These are phyloP conservation scores for Haematococcus lacustris DNA, from an alignment of 139 green algal species.

Conservation along the genomic window DNA sequence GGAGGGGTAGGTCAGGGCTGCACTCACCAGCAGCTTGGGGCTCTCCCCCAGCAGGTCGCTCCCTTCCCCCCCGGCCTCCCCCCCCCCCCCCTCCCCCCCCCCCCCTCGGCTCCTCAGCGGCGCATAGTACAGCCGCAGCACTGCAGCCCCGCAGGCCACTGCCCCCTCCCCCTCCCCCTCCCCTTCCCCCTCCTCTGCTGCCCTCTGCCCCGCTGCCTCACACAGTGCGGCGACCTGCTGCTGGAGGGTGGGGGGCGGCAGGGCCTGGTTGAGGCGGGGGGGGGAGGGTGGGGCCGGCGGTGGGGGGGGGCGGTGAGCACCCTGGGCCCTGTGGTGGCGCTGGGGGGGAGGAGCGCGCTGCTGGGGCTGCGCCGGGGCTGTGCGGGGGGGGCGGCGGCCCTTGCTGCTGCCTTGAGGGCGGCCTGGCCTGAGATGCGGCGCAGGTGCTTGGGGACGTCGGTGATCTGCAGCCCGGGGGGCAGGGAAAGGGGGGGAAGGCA, in stretches of 20 bases:
- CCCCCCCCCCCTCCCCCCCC: not conserved
- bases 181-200: too few relatives aligned
- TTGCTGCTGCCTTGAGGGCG: too few relatives aligned
- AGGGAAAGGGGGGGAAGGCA: too few relatives aligned
- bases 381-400: slow-evolving; percentile 4
- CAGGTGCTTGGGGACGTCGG: slow-evolving; percentile 22
- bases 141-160: not conserved
- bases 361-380: slow-evolving; percentile 1
- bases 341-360: slow-evolving; percentile 1
- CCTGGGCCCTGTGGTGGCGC: not conserved
- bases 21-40: slow-evolving; percentile 8
- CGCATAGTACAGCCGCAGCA: slow-evolving; percentile 8
- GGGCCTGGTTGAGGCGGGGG: not conserved
- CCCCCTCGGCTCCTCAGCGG: not conserved
- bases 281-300: not conserved
- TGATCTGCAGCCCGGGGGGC: slow-evolving; percentile 1
- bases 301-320: too few relatives aligned
- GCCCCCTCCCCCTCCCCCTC: too few relatives aligned
- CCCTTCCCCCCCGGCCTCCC: too few relatives aligned
- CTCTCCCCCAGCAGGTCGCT: not conserved
- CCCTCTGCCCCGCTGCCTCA: not conserved
- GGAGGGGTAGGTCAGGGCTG: too few relatives aligned
- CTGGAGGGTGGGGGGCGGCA: not conserved
- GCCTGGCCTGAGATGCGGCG: slow-evolving; percentile 2
- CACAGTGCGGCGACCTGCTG: not conserved